phyloP scores from a whole-genome alignment of 352 stramenopile genomes.

The Phytophthora chlamydospora region DNA sequence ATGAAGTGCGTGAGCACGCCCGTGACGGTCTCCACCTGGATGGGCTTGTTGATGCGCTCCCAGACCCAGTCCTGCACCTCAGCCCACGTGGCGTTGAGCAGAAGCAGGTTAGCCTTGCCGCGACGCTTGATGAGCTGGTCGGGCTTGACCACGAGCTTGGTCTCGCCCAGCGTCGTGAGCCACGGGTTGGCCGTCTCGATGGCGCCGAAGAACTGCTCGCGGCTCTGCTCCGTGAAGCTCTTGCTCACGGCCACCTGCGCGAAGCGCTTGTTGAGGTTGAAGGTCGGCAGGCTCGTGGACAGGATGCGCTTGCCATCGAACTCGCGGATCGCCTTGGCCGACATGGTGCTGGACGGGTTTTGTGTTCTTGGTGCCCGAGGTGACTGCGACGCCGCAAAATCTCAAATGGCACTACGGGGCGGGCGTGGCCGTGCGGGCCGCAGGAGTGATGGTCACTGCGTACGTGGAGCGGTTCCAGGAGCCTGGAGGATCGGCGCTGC shows the following conservation, averaged over 20 bases:
- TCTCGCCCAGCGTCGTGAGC: conserved; percentile 71
- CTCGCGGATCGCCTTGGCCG: conserved; percentile 95
- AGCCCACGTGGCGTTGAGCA: conserved; percentile 93
- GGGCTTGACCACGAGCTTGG: conserved; percentile 96
- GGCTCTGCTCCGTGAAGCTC: conserved; percentile 39
- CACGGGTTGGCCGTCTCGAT: conserved; percentile 85
- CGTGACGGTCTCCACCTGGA: conserved; percentile 91
- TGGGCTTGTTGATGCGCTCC: conserved; percentile 93
- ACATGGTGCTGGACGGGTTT: conserved; percentile 69
- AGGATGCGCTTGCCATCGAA: conserved; percentile 97
- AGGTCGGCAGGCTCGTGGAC: conserved; percentile 74
- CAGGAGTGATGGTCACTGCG: conserved; percentile 22
- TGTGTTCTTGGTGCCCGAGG: conserved; percentile 4
- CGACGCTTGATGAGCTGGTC: conserved; percentile 98
- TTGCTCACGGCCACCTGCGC: conserved; percentile 70
- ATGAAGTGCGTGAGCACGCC: conserved; percentile 97
- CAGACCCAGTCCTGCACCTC: conserved; percentile 95
- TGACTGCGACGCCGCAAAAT: conserved; percentile 46
- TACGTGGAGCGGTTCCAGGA: too few species aligned
- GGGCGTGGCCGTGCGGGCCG: background rate
- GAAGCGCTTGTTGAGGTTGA: conserved; percentile 78
- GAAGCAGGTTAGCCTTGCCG: conserved; percentile 95
- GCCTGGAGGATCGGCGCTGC: too few species aligned
- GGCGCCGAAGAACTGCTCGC: conserved; percentile 66
- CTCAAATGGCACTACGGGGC: conserved; percentile 36